Base-by-base conservation (phyloP, 2,329 filamentous ascomycete genomes). In the Didymella sp. region DNA sequence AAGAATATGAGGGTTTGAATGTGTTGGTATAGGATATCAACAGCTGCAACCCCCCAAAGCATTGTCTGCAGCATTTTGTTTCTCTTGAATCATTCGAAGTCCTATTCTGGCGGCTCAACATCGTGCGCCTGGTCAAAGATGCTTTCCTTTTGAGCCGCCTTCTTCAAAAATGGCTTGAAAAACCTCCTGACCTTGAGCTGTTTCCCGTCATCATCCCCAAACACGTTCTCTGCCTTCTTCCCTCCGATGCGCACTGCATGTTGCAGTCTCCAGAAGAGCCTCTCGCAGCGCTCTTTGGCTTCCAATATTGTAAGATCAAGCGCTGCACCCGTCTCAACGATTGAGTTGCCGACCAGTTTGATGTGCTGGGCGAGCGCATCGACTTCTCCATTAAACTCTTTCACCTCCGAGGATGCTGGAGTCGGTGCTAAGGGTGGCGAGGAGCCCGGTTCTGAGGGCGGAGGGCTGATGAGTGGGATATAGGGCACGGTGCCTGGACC, bases 201-300 rank as follows among this genome's bases (percentile, higher is more conserved):
- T 51, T 83, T 50, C 75, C 74, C 69, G 79, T 80, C 74, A 82
- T 82, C 25, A 78, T 78, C 63, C 76, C 67, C 64, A 55, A 72
- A 73, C 21, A 46, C 76, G 69, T 56, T 68, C 59, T 54, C 82
- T 35, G 54, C 46, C 77, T 48, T 80, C 73, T 66, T 70, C 9
- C 70, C 63, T 56, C 83, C 84, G 11, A 89, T 90, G 45, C 92
- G 83, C 44, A 94, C 87, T 2, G 85, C 84, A 71, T 89, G 87
- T 43, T 87, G 77, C 13, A 97, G 80, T 52, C 93, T 85, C 67
- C 90, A 87, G 56, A 88, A 84, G n/a, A 96, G 78, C 55, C 87
- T 83, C 67, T 96, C 89, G 35, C 96, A 81, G 11, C 84, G 82
- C 51, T 87, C 87, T 76, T 96, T 96, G 12, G 90, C 87, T 69